A percentile compares a stretch with the other conserved stretches of the same genome.
phyloP scores from a whole-genome alignment of 805 yeast genomes.

The Starmerella bombi region DNA sequence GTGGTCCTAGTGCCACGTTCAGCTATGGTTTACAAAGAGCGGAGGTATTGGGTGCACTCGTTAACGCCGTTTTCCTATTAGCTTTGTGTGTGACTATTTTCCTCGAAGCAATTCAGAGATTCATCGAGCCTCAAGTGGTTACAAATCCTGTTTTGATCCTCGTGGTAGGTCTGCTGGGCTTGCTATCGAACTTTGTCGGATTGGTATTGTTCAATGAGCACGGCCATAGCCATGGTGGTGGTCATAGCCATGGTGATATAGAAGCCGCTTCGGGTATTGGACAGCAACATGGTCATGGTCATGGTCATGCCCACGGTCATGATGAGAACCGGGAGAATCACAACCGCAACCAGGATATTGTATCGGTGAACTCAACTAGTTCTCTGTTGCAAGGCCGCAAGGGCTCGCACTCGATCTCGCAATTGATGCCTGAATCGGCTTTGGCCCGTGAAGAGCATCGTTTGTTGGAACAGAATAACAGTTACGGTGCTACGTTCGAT shows the following conservation, averaged over 20 bases:
- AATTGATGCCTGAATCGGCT: slow-evolving; percentile 17
- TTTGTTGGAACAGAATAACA: slow-evolving; percentile 10
- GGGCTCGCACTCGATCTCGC: slow-evolving; percentile 1
- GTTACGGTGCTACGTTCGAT: slow-evolving; percentile 21
- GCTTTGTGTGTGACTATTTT: slow-evolving; percentile 87
- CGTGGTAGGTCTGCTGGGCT: slow-evolving; percentile 71
- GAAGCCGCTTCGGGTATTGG: not conserved
- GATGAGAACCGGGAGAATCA: slow-evolving; percentile 14
- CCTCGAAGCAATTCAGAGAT: slow-evolving; percentile 84
- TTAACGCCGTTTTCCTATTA: slow-evolving; percentile 82
- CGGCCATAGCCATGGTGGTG: slow-evolving; percentile 38
- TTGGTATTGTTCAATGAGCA: slow-evolving; percentile 65
- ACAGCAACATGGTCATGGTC: slow-evolving; percentile 9
- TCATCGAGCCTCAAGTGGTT: slow-evolving; percentile 65
- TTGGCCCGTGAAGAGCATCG: slow-evolving; percentile 21
- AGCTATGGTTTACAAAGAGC: slow-evolving; percentile 98
- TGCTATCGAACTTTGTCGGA: slow-evolving; percentile 71
- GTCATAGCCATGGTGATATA: slow-evolving; percentile 28
- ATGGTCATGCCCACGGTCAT: slow-evolving; percentile 14
- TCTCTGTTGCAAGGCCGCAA: not conserved
- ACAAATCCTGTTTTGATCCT: slow-evolving; percentile 72
- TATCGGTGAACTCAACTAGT: not conserved
- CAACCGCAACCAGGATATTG: not conserved
- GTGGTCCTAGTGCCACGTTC: slow-evolving; percentile 71
- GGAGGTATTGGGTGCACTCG: slow-evolving; percentile 86